These are phyloP conservation scores for Plasmodium coatneyi DNA, from an alignment of 169 alveolate genomes.

Conservation along the genomic window DNA sequence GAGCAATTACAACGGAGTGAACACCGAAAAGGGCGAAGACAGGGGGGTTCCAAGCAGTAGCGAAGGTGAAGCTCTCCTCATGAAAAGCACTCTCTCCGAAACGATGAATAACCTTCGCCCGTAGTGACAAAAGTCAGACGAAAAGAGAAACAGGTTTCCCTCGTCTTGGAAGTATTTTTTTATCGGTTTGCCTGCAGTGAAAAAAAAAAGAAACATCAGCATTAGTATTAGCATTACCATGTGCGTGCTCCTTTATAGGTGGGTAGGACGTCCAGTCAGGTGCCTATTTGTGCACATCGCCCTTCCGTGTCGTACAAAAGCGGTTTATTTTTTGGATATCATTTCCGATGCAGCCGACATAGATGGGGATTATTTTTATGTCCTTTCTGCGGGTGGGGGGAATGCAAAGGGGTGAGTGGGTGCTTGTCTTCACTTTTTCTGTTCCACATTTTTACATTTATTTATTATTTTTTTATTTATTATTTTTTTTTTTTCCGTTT, in stretches of 20 bases:
- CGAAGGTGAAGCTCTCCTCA: background rate
- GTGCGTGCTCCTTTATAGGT: background rate
- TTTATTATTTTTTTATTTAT: background rate
- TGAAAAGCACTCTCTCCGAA: background rate
- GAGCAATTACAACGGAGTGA: background rate
- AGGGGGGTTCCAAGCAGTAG: background rate
- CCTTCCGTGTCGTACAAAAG: slow-evolving; percentile 3
- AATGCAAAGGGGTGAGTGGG: background rate
- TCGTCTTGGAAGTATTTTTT: slow-evolving; percentile 87
- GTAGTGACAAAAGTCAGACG: slow-evolving; percentile 96
- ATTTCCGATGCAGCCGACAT: slow-evolving; percentile 67
- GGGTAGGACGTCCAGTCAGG: background rate
- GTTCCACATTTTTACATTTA: background rate
- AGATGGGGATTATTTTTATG: slow-evolving; percentile 65
- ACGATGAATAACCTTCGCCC: slow-evolving; percentile 86
- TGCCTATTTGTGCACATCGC: background rate
- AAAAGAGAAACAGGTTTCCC: slow-evolving; percentile 88
- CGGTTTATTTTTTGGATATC: slow-evolving; percentile 27
- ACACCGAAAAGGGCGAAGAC: background rate
- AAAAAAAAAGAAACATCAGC: slow-evolving; percentile 83
- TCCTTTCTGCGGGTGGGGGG: slow-evolving; percentile 16
- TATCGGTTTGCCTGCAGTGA: slow-evolving; percentile 83
- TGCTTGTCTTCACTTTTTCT: background rate
- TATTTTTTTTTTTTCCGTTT: background rate
- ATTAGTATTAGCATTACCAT: slow-evolving; percentile 87